Evolutionary conservation across 768 basidiomycete genomes (phyloP).

Genomic region (Lactifluus piperatus): DNA sequence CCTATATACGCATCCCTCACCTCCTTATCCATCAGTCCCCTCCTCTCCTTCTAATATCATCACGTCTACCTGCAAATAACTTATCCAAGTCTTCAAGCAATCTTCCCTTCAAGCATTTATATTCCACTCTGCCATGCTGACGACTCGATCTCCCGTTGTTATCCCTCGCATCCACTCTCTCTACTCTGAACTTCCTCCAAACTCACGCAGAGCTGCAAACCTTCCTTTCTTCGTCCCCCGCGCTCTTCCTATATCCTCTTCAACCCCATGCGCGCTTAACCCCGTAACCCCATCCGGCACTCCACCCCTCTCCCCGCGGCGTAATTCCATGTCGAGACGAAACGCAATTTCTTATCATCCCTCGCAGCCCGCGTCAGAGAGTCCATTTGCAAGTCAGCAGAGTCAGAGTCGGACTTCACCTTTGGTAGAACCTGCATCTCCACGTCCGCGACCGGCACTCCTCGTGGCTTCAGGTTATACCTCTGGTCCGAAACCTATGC

Average conservation of each 20-base stretch:
- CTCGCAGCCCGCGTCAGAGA: conserved; percentile 2
- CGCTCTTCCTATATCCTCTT: neutral
- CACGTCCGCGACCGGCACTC: conserved; percentile 6
- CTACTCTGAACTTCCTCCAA: conserved; percentile 21
- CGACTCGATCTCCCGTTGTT: conserved; percentile 11
- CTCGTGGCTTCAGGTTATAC: conserved; percentile 10
- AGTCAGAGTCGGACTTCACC: neutral
- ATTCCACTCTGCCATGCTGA: conserved; percentile 14
- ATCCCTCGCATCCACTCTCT: conserved; percentile 17
- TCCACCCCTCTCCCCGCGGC: conserved; percentile 2
- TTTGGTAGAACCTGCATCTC: neutral
- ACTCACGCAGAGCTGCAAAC: conserved; percentile 20
- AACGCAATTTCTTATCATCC: conserved; percentile 16
- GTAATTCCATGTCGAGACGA: conserved; percentile 5
- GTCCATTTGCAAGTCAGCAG: neutral
- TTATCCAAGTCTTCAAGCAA: neutral
- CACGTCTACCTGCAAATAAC: conserved; percentile 4
- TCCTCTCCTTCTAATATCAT: neutral
- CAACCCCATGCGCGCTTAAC: neutral
- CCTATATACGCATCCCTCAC: neutral
- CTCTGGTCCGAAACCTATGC: neutral
- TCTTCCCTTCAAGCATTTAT: neutral
- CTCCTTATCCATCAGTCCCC: neutral
- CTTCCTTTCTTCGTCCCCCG: conserved; percentile 17
- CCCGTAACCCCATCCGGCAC: neutral